phyloP scores from a whole-genome alignment of 805 yeast genomes.

The Saccharomycopsis oosterbeekiorum region DNA sequence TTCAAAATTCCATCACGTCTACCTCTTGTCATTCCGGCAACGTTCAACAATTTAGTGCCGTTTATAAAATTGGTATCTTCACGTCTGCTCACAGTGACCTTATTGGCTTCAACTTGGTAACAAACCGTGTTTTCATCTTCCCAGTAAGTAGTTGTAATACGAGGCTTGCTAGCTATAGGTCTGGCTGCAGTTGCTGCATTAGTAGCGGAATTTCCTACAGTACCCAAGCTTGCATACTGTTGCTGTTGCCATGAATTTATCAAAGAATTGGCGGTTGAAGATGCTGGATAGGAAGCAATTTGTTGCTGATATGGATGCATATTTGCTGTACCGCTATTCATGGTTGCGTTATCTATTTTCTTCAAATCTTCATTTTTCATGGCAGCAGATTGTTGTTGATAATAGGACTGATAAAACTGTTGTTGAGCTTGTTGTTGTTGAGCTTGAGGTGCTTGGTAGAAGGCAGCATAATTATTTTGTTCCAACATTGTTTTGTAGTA shows the following conservation, averaged over 20 bases:
- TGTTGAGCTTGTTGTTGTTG: background rate
- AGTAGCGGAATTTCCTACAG: background rate
- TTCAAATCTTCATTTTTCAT: background rate
- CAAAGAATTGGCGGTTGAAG: background rate
- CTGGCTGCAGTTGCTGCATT: background rate
- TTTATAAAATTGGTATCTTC: slow-evolving; percentile 81
- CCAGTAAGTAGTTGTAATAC: slow-evolving; percentile 83
- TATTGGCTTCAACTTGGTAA: slow-evolving; percentile 77
- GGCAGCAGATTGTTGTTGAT: background rate
- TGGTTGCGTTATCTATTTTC: background rate
- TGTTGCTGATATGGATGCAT: slow-evolving; percentile 1
- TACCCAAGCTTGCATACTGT: background rate
- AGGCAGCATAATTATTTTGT: background rate
- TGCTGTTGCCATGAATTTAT: slow-evolving; percentile 1
- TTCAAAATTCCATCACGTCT: slow-evolving; percentile 77
- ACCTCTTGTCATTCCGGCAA: slow-evolving; percentile 82
- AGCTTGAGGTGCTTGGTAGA: background rate
- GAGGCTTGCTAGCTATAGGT: slow-evolving; percentile 30
- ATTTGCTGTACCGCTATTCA: background rate
- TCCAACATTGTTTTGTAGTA: background rate
- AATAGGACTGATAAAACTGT: background rate
- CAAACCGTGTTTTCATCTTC: slow-evolving; percentile 80
- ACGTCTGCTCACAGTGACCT: slow-evolving; percentile 71
- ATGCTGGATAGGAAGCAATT: background rate
- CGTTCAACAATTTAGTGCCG: slow-evolving; percentile 75